A percentile compares a stretch with the other conserved stretches of the same genome.
phyloP scores from a whole-genome alignment of 768 basidiomycete species.

The Lactifluus subvellereus region DNA sequence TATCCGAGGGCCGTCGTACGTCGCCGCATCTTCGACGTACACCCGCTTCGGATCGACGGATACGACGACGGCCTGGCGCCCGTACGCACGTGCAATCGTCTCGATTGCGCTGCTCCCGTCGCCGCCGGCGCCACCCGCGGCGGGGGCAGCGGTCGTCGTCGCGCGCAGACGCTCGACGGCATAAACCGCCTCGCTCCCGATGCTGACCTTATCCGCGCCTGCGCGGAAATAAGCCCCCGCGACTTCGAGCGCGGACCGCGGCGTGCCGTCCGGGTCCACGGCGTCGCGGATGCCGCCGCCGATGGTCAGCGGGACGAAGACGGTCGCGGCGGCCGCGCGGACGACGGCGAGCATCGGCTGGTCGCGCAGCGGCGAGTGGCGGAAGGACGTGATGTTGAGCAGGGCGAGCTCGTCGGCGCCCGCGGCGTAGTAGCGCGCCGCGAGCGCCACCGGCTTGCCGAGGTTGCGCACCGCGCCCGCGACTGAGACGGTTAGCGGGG shows the following conservation, averaged over 20 bases:
- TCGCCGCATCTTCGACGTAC: constrained; percentile 53
- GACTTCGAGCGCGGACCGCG: constrained; percentile 83
- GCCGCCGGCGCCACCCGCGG: constrained; percentile 27
- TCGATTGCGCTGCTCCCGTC: constrained; percentile 87
- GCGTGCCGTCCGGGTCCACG: constrained; percentile 90
- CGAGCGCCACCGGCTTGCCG: constrained; percentile 92
- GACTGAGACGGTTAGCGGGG: constrained; percentile 33
- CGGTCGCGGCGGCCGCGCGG: constrained; percentile 76
- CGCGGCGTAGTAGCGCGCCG: constrained; percentile 74
- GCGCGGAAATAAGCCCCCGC: constrained; percentile 95
- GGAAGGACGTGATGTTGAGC: constrained; percentile 99
- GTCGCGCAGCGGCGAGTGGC: constrained; percentile 88
- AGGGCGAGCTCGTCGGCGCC: constrained; percentile 97
- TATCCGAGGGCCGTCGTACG: constrained; percentile 64
- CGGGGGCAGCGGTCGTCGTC: constrained; percentile 21
- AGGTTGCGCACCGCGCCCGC: constrained; percentile 90
- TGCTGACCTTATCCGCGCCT: constrained; percentile 97
- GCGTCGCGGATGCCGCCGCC: constrained; percentile 98
- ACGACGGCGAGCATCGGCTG: constrained; percentile 99
- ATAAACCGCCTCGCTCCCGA: constrained; percentile 92
- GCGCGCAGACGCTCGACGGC: constrained; percentile 79
- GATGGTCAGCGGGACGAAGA: constrained; percentile 97
- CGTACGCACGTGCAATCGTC: constrained; percentile 84
- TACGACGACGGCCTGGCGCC: constrained; percentile 95
- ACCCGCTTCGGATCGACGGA: constrained; percentile 90